Evolutionary conservation across 495 filamentous ascomycete species (phyloP), one percentile per base, ranked within the genome.

Genomic region (Pyronema omphalodes): DNA sequence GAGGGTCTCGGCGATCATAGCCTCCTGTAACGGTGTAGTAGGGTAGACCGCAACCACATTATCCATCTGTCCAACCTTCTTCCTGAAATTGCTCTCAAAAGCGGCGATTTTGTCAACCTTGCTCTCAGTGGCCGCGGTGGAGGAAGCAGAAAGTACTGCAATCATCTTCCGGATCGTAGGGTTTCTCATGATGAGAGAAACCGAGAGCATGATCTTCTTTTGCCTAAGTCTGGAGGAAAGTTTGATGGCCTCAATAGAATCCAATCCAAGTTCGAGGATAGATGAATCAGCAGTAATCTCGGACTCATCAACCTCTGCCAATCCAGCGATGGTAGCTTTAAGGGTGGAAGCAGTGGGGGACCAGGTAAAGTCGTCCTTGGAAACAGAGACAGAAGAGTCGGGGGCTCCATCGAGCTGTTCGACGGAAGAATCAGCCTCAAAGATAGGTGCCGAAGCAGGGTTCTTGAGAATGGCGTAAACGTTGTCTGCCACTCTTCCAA

Each of bases 21-120:
- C 80, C 60, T 91, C 84, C 65, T 94, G 88, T 2, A 89, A 70
- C 9, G 87, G 81, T 0, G 86, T 83, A 6, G 75, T 67, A 2
- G 79, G 81, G 14, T 84, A 68, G 15, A 83, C 67, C 12, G 66
- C 60, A 39, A 82, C 75, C 9, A 81, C 67, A 50, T 69, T 55
- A 9, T 66, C 56, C 1, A 71, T 35, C 37, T 60, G 53, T 15
- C 65, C 68, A 9, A 75, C 55, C 44, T 66, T 68, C 11, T 61
- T 56, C 39, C 57, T 64, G 19, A 75, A 36, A 3, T 60, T 34
- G 15, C 60, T 52, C 33, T 70, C 63, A 57, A 73, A 65, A 9
- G 62, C 53, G 9, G 52, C 17, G 12, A 57, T 51, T 34, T 57
- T 54, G 44, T 53, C 34, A 58, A 0, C 6, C 61, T 33, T 19